Evolutionary conservation across 2,329 filamentous ascomycete species (phyloP).

Genomic region (Ophiostoma himal-ulmi): DNA sequence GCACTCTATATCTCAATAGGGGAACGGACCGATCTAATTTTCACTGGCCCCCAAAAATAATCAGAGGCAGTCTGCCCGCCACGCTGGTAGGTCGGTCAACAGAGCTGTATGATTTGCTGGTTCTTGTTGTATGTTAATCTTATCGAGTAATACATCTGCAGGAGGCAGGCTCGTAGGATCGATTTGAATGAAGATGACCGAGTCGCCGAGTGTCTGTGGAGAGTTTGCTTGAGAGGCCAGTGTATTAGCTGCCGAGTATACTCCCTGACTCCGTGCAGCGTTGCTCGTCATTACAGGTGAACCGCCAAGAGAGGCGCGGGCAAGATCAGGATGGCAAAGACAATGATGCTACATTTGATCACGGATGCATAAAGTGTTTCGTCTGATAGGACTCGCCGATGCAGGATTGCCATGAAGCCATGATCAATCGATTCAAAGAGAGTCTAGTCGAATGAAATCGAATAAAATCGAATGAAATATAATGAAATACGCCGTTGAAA

Average conservation of each 20-base stretch:
- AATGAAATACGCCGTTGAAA: neutral
- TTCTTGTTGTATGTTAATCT: neutral
- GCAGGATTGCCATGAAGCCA: neutral
- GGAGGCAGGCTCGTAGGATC: neutral
- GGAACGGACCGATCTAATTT: conserved; percentile 15
- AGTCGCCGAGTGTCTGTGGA: neutral
- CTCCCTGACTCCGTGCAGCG: neutral
- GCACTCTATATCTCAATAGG: conserved; percentile 14
- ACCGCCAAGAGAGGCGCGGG: conserved; percentile 3
- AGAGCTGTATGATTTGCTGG: neutral
- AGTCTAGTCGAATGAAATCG: neutral
- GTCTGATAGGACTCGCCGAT: neutral
- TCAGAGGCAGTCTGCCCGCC: neutral
- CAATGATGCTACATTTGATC: neutral
- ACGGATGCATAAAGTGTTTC: neutral
- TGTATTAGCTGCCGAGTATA: neutral
- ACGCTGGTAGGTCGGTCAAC: neutral
- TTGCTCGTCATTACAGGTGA: conserved; percentile 4
- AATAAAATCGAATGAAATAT: neutral
- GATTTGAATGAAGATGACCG: neutral
- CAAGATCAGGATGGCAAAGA: neutral
- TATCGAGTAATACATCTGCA: conserved; percentile 2
- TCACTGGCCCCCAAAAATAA: neutral
- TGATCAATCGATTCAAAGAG: neutral
- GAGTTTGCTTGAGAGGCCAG: neutral